Evolutionary conservation across 2,329 filamentous ascomycete species (phyloP), one percentile per base, ranked within the genome.

Genomic region (Aureobasidium sp.): DNA sequence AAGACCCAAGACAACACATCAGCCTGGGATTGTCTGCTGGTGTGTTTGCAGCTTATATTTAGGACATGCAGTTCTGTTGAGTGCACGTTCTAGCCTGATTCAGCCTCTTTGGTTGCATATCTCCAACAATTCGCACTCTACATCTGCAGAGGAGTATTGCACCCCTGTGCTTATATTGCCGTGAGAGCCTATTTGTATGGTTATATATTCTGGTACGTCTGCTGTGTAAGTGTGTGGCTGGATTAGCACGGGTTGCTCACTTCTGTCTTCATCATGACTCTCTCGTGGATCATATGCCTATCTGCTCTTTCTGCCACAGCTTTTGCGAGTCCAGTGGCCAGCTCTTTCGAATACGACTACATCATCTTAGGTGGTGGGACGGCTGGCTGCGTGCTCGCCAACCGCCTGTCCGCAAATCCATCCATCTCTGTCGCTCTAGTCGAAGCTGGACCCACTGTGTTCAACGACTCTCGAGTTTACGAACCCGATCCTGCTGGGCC

Each of bases 331-430:
- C 32, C 34, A 30, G 21, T 34, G 29, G 15, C 15, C 6, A 29
- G 9, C 32, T 15, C 55, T 34, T 48, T 59, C 13, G 37, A 62
- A n/a, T 64, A 64, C 32, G 63, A 66, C 48, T 66, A 63, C 41
- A 45, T 67, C n/a, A 63, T 67, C 32, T 50, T 65, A 7, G 65
- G 65, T 21, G 65, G 65, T 34, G 65, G 65, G 3, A 67, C 64
- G 25, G 65, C 65, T 29, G 65, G 65, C 15, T 53, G 65, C 13
- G 62, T 63, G 10, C 61, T 67, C 29, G 65, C 65, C 30, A 64
- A 64, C 41, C 63, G 64, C 30, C 34, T 67, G 21, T 63, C 64
- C 30, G 65, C 65, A 44, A 55, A 65, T n/a, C 62, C 64, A 27
- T 52, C 62, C 44, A 57, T 64, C 16, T 62, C 62, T 6, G 65